Conservation (phyloP, 371 early-diverging fungal species). For the Circinella umbellata region DNA sequence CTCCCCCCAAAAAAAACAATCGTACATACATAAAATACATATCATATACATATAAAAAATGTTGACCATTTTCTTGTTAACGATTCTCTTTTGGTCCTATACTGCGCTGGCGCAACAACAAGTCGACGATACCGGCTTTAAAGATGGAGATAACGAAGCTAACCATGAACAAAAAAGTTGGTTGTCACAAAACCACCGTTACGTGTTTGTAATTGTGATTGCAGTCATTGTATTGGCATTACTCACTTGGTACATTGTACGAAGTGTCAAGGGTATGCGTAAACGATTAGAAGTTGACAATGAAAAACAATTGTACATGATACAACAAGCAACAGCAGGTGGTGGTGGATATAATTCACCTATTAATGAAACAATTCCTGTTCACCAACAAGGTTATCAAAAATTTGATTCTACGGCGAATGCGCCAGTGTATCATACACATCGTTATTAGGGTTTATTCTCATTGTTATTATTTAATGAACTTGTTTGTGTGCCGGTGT, state of each 20-base stretch:
- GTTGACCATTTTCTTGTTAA: conserved; percentile 5
- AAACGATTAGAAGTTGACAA: conserved; percentile 24
- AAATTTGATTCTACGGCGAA: conserved; percentile 13
- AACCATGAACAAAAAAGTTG: conserved; percentile 22
- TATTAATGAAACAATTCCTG: conserved; percentile 8
- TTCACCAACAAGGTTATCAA: conserved; percentile 9
- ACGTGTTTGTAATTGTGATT: conserved; percentile 26
- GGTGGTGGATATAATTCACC: background rate
- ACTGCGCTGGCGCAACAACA: conserved; percentile 16
- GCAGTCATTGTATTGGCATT: conserved; percentile 23
- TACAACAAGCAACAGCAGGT: conserved; percentile 24
- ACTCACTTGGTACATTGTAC: conserved; percentile 28
- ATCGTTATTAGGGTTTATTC: conserved; percentile 13
- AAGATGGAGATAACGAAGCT: conserved; percentile 14
- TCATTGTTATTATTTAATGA: too few species aligned
- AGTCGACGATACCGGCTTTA: conserved; percentile 22
- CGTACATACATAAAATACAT: background rate
- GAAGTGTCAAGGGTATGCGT: conserved; percentile 27
- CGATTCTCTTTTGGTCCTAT: conserved; percentile 6
- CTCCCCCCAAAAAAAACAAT: background rate
- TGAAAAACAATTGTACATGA: conserved; percentile 26
- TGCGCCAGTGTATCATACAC: conserved; percentile 14
- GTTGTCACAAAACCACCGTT: conserved; percentile 27
- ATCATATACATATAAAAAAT: background rate
- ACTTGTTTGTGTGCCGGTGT: too few species aligned